phyloP scores from a whole-genome alignment of 345 rosid genomes.

The Pugionium cornutum region DNA sequence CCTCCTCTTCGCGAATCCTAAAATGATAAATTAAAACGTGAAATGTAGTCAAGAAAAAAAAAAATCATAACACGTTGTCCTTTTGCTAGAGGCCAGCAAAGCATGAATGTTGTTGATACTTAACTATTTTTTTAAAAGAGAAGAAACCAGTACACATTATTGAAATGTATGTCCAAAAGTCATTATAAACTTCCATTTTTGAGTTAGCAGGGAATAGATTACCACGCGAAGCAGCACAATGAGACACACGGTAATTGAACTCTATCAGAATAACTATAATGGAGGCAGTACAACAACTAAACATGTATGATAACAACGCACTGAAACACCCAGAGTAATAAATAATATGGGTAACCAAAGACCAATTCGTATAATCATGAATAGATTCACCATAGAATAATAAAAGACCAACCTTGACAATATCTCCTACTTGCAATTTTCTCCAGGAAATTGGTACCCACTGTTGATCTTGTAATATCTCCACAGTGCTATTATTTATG shows the following conservation, averaged over 20 bases:
- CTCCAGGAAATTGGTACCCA: constrained; percentile 88
- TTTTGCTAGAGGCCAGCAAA: constrained; percentile 9
- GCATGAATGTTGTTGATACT: constrained; percentile 1
- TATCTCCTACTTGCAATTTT: constrained; percentile 96
- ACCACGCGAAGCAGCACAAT: constrained; percentile 19
- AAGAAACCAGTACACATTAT: not conserved
- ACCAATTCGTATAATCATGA: constrained; percentile 5
- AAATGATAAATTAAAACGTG: not conserved
- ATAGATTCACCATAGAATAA: constrained; percentile 12
- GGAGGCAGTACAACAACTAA: constrained; percentile 7
- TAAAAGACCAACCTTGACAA: constrained; percentile 69
- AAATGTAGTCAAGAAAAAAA: constrained; percentile 15
- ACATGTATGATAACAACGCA: constrained; percentile 10
- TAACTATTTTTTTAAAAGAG: not conserved
- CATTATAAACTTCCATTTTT: not conserved
- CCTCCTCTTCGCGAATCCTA: not conserved
- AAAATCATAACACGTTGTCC: not conserved
- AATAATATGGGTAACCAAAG: not conserved
- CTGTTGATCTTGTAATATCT: constrained; percentile 77
- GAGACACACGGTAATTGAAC: constrained; percentile 8
- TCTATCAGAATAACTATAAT: constrained; percentile 19
- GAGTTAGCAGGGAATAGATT: not conserved
- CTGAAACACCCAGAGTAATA: constrained; percentile 12
- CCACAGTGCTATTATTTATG: constrained; percentile 76
- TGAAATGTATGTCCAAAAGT: constrained; percentile 1